Evolutionary conservation across 257 asterid genomes (phyloP), one percentile per base, ranked within the genome.

Genomic region (Dorcoceras hygrometricum): DNA sequence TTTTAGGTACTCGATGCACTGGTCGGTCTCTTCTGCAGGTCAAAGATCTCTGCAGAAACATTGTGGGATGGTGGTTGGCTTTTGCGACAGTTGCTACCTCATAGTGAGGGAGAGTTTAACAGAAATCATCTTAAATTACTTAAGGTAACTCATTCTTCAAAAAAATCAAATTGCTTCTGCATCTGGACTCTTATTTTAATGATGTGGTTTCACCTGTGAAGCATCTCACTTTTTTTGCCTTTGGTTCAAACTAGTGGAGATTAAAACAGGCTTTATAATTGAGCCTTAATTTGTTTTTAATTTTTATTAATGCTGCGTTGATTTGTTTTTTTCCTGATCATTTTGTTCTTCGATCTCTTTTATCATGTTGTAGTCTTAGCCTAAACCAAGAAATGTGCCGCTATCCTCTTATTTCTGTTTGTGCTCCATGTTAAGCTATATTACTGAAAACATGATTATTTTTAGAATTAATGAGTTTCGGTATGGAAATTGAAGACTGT

Each of bases 51-150:
- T 59, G 95, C 99, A 31, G 99, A 90, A 80, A 90, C 95, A 70
- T 78, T 94, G 76, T 94, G 99, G 99, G 96, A 85, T 71, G 97
- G 99, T 76, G 97, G 99, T 76, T 94, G 99, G 99, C 97, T 94
- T 83, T 80, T 94, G 84, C 97, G 95, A 65, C 97, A 90, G 87
- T 80, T 94, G 81, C 86, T 88, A 71, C 99, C 96, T 72, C 78
- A 90, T 60, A 94, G 95, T 36, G 90, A 86, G 80, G 79, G 91
- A 10, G 95, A 88, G 85, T 90, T 88, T 60, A 88, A 77, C 68
- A 71, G 83, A 71, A 76, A 77, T 76, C 95, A 90, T 80, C 92
- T 78, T 79, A 76, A 75, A 70, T 78, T 86, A 66, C 93, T 94
- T 55, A 76, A 81, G 31, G 99, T 90, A 81, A 78, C 96, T 81